A percentile compares a stretch with the other conserved stretches of the same genome.
These are phyloP conservation scores for Aristolochia californica DNA, from an alignment of 164 flowering plant species.

Conservation along the genomic window DNA sequence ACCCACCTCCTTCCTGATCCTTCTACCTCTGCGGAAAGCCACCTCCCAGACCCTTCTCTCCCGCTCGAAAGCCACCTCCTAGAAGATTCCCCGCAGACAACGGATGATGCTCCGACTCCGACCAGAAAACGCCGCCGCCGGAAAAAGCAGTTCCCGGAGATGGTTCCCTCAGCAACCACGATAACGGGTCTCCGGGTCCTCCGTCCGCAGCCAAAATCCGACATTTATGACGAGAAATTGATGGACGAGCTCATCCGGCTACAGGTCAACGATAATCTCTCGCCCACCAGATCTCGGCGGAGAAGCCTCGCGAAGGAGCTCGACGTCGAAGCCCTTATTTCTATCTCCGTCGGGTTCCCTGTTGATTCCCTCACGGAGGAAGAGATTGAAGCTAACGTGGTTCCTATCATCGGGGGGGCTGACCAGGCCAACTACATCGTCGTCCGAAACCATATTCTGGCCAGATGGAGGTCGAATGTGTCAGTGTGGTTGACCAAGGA, in stretches of 20 bases:
- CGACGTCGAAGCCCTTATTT: conserved; percentile 74
- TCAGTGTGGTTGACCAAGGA: conserved; percentile 58
- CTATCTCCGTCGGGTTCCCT: conserved; percentile 85
- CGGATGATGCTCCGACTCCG: conserved; percentile 12
- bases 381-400: conserved; percentile 77
- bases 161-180: conserved; percentile 35
- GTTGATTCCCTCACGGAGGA: conserved; percentile 87
- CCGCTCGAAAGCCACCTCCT: background rate
- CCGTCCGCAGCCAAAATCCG: conserved; percentile 30
- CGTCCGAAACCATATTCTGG: conserved; percentile 77
- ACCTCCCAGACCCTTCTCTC: background rate
- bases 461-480: conserved; percentile 81
- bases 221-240: conserved; percentile 22
- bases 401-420: conserved; percentile 47
- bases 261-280: conserved; percentile 32
- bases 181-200: conserved; percentile 31
- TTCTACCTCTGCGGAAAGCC: background rate
- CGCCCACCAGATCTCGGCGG: conserved; percentile 33
- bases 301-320: conserved; percentile 54
- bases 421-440: conserved; percentile 80
- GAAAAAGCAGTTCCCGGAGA: conserved; percentile 61
- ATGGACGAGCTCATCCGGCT: conserved; percentile 26
- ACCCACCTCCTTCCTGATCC: background rate
- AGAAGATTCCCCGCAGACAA: background rate
- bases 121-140: conserved; percentile 49